Evolutionary conservation across 495 filamentous ascomycete species (phyloP), one percentile per base, ranked within the genome.

Genomic region (Tetracladium marchalianum): DNA sequence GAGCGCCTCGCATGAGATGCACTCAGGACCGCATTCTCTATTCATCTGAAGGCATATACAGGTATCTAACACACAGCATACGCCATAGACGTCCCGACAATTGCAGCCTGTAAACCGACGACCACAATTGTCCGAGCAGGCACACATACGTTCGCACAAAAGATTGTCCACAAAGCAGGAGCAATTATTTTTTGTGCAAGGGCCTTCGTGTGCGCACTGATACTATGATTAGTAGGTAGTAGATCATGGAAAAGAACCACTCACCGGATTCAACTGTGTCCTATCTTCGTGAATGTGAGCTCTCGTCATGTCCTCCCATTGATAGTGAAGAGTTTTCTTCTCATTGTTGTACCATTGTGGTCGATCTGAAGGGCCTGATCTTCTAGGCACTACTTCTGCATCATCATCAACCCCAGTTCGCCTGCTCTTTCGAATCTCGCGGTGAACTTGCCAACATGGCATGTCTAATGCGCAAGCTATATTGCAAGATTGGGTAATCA

Each of bases 21-120:
- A 88, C 19, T 82, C 75, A 0, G 81, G 72, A 51, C 86, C 83
- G 52, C 84, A 88, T 60, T 88, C 84, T 5, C 84, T 52, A 19
- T 60, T 60, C 50, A 60, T 52, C 24, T 41, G 41, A 7, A 56
- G 43, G 31, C 56, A 59, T 31, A 54, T 54, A 36, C 56, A 59
- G 19, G 31, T 38, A 0, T 55, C 52, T 1, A 49, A 50, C 2
- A 48, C 40, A 39, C 55, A 58, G 7, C 18, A 32, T 2, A 43
- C 15, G 3, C 56, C 53, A 17, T 18, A 11, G 7, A 27, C 22
- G 7, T 66, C 66, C 35, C 69, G 66, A 55, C 83, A 87, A 2
- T 65, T 63, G 56, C 83, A 87, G 17, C 83, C 83, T 4, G 70
- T 77, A 58, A 80, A 86, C 44, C 78, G 77, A 19, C 80, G 64